Evolutionary conservation across 2,329 filamentous ascomycete genomes (phyloP).

Genomic region (Chaetomium olivaceum): DNA sequence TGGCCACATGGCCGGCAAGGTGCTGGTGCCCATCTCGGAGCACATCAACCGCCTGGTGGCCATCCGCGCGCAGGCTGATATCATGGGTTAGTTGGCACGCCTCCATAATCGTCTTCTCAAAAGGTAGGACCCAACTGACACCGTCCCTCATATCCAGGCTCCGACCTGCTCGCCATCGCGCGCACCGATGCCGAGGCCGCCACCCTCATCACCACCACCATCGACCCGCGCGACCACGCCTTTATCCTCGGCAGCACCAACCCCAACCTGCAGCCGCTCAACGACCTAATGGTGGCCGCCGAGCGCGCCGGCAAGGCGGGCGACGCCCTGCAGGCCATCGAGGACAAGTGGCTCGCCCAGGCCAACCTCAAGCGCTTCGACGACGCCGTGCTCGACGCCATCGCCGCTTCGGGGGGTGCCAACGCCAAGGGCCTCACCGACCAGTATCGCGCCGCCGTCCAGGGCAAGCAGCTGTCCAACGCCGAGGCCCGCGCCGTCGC

Average conservation of each 20-base stretch:
- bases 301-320: slow-evolving; percentile 81
- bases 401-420: slow-evolving; percentile 65
- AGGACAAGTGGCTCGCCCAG: slow-evolving; percentile 81
- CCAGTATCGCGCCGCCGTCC: slow-evolving; percentile 65
- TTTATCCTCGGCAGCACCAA: slow-evolving; percentile 93
- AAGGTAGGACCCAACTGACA: not conserved
- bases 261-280: slow-evolving; percentile 76
- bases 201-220: slow-evolving; percentile 93
- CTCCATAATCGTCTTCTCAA: not conserved
- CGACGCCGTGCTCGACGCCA: slow-evolving; percentile 82
- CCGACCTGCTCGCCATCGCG: slow-evolving; percentile 85
- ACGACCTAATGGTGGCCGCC: slow-evolving; percentile 86
- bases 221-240: slow-evolving; percentile 90
- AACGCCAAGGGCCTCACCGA: slow-evolving; percentile 69
- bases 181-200: slow-evolving; percentile 97
- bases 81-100: slow-evolving; percentile 72
- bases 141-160: slow-evolving; percentile 48
- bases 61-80: slow-evolving; percentile 95
- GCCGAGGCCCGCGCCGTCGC: slow-evolving; percentile 78
- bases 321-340: slow-evolving; percentile 80
- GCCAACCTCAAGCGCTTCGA: slow-evolving; percentile 85
- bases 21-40: slow-evolving; percentile 92
- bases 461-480: slow-evolving; percentile 75
- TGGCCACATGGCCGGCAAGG: slow-evolving; percentile 98
- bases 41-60: slow-evolving; percentile 97